Percentiles rank a stretch among this genome's conserved stretches.
Evolutionary conservation across 2,329 filamentous ascomycete genomes (phyloP).

Genomic region (Neopestalotiopsis sp.): DNA sequence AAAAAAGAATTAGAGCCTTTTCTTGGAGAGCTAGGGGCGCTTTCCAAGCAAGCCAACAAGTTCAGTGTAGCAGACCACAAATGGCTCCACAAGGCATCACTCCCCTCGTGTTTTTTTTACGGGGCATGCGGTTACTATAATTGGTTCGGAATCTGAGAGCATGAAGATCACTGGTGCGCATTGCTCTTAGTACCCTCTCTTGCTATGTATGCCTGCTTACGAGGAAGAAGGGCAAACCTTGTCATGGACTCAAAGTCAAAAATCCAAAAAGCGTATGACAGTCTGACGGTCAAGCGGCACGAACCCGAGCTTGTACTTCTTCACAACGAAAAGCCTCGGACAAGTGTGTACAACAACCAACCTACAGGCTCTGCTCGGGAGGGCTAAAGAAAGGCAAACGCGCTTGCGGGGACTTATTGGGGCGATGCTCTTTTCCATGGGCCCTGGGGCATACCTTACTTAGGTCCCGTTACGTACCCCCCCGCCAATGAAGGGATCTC

Average conservation of each 20-base stretch:
- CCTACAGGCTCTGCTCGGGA: neutral
- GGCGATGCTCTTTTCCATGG: conserved; percentile 10
- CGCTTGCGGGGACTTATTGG: conserved; percentile 5
- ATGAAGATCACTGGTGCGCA: conserved; percentile 9
- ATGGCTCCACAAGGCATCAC: conserved; percentile 1
- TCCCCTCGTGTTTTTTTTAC: neutral
- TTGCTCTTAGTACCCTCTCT: neutral
- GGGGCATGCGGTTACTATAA: conserved; percentile 9
- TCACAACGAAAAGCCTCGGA: neutral
- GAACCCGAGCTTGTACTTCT: neutral
- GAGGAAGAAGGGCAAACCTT: conserved; percentile 1
- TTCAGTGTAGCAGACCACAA: neutral
- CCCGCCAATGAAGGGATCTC: neutral
- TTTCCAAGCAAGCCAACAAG: neutral
- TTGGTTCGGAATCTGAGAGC: conserved; percentile 5
- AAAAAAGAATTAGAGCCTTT: neutral
- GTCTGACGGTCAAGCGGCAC: neutral
- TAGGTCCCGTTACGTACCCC: neutral
- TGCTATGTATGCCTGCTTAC: neutral
- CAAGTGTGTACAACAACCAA: neutral
- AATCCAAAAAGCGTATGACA: conserved; percentile 3
- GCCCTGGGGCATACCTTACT: neutral
- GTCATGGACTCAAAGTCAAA: conserved; percentile 5
- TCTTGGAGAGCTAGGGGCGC: neutral
- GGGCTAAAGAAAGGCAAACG: conserved; percentile 12